phyloP scores from a whole-genome alignment of 257 asterid genomes.

The Forsythia suspensa region DNA sequence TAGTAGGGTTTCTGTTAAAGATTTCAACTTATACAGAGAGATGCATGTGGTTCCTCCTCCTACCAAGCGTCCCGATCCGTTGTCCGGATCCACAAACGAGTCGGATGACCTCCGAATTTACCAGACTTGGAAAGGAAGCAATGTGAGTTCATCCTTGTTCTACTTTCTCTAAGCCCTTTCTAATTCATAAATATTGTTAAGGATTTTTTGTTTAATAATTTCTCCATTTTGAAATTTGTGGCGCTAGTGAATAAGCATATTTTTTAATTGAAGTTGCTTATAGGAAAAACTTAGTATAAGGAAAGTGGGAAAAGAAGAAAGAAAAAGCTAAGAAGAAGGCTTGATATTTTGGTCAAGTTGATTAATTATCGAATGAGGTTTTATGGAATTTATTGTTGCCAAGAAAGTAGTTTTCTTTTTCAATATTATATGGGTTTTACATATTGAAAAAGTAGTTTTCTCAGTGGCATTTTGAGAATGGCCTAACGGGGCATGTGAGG shows the following conservation, averaged over 20 bases:
- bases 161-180: not conserved
- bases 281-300: not conserved
- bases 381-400: not conserved
- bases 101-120: conserved; percentile 70
- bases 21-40: conserved; percentile 31
- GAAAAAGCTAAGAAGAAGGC: not conserved
- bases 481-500: not conserved
- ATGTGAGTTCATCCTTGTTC: conserved; percentile 48
- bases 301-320: not conserved
- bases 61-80: conserved; percentile 67
- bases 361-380: not conserved
- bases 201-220: not conserved
- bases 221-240: not conserved
- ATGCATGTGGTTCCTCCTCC: conserved; percentile 27
- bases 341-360: not conserved
- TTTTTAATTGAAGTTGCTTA: conserved; percentile 9
- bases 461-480: conserved; percentile 7
- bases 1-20: conserved; percentile 27
- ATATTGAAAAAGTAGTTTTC: not conserved
- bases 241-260: conserved; percentile 14
- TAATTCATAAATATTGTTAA: not conserved
- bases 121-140: conserved; percentile 98
- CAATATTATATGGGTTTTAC: too few relatives aligned
- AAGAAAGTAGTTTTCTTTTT: conserved; percentile 4
- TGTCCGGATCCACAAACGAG: conserved; percentile 66